A percentile compares a stretch with the other conserved stretches of the same genome.
phyloP scores from a whole-genome alignment of 1,284 basidiomycete genomes.

The Ustilago crameri region DNA sequence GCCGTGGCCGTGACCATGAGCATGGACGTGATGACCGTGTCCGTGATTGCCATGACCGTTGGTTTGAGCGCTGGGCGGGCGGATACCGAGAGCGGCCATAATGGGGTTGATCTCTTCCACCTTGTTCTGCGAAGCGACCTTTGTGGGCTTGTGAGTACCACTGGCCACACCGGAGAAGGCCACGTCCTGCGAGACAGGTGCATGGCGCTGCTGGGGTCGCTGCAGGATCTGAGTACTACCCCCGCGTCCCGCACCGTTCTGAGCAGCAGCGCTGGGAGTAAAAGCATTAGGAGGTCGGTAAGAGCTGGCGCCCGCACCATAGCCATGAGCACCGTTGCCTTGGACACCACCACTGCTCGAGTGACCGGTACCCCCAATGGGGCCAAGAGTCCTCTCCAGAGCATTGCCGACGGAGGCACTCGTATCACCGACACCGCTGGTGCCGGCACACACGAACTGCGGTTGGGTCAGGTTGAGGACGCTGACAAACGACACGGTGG shows the following conservation, averaged over 20 bases:
- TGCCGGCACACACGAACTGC: slow-evolving; percentile 55
- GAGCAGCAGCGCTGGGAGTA: slow-evolving; percentile 25
- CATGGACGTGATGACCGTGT: no score
- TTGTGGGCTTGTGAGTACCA: slow-evolving; percentile 41
- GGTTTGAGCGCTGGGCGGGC: slow-evolving; percentile 18
- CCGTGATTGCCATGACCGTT: slow-evolving; percentile 11
- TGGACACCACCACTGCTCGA: slow-evolving; percentile 20
- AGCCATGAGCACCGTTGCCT: slow-evolving; percentile 31
- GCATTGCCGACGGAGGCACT: slow-evolving; percentile 47
- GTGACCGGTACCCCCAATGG: slow-evolving; percentile 35
- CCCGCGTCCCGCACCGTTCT: slow-evolving; percentile 23
- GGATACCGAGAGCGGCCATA: slow-evolving; percentile 50
- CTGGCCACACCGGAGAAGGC: slow-evolving; percentile 52
- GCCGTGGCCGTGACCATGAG: slow-evolving; percentile 14
- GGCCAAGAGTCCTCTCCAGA: slow-evolving; percentile 52
- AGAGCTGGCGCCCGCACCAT: slow-evolving; percentile 23
- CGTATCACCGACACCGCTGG: slow-evolving; percentile 22
- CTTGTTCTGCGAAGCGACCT: slow-evolving; percentile 12
- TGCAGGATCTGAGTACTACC: slow-evolving; percentile 43
- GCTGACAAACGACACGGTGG: slow-evolving; percentile 51
- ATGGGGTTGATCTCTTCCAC: slow-evolving; percentile 45
- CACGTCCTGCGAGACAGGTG: slow-evolving; percentile 39
- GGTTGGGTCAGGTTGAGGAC: slow-evolving; percentile 65
- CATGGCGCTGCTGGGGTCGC: slow-evolving; percentile 37
- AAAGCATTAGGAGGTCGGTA: slow-evolving; percentile 52